Conservation (phyloP, 345 rosid genomes). For the Syzygium jambos region DNA sequence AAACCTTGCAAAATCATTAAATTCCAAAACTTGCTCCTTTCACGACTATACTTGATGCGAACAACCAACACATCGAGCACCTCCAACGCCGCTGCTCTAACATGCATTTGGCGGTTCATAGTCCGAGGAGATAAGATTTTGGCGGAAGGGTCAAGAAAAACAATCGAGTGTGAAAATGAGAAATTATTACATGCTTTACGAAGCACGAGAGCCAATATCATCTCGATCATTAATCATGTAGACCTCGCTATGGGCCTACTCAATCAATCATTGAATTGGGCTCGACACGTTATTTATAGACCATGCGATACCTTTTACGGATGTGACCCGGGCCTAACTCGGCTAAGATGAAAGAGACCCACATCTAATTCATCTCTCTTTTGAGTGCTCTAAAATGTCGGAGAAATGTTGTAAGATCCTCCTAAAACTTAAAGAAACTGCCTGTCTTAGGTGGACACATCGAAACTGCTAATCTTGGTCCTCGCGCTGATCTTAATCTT, state of each 20-base stretch:
- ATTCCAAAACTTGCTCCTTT: no score
- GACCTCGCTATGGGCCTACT: background rate
- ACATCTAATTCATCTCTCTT: background rate
- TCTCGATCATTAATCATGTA: background rate
- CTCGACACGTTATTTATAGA: background rate
- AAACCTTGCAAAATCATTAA: background rate
- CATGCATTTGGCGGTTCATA: background rate
- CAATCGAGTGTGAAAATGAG: background rate
- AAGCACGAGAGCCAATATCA: background rate
- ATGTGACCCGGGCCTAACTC: background rate
- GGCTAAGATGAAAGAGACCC: background rate
- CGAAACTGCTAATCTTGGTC: background rate
- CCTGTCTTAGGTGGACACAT: background rate
- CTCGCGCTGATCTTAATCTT: background rate
- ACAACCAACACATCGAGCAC: background rate
- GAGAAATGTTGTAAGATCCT: background rate
- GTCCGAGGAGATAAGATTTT: background rate
- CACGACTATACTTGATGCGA: background rate
- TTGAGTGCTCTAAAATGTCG: rapidly evolving
- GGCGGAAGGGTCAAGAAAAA: background rate
- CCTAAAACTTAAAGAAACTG: background rate
- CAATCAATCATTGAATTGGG: no score
- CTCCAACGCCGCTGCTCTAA: rapidly evolving
- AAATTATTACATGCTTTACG: background rate
- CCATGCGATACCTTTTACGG: background rate